Conservation (phyloP, 1,284 basidiomycete species). For the Phylloboletellus chloephorus region DNA sequence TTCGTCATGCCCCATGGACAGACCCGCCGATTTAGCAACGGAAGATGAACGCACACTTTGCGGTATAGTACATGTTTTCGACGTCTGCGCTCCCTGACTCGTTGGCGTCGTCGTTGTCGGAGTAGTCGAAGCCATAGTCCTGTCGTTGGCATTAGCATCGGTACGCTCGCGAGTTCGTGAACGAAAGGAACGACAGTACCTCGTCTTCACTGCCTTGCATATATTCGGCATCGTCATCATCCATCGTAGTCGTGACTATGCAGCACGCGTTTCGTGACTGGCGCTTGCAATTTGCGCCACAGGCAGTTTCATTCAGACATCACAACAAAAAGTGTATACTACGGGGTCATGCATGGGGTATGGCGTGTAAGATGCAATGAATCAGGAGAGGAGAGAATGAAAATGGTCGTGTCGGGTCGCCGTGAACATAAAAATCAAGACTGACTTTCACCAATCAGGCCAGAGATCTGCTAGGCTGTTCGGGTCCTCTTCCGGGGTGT, state of each 20-base stretch:
- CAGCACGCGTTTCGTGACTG: too few species aligned
- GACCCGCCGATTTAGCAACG: not conserved
- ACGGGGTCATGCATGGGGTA: conserved; percentile 20
- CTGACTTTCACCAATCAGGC: conserved; percentile 43
- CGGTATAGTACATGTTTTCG: conserved; percentile 98
- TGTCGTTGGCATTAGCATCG: conserved; percentile 32
- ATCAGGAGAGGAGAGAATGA: conserved; percentile 8
- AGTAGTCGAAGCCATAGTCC: conserved; percentile 98
- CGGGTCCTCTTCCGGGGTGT: conserved; percentile 68
- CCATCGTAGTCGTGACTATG: conserved; percentile 49
- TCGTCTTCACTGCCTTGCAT: conserved; percentile 84
- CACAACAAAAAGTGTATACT: conserved; percentile 22
- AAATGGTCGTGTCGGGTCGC: conserved; percentile 2
- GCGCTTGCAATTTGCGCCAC: conserved; percentile 5
- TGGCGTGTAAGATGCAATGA: conserved; percentile 16
- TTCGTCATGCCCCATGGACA: conserved; percentile 7
- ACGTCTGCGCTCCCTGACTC: conserved; percentile 84
- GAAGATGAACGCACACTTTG: conserved; percentile 67
- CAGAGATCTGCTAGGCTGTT: conserved; percentile 47
- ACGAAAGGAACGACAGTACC: conserved; percentile 37
- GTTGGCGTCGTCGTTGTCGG: conserved; percentile 80
- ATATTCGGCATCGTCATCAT: conserved; percentile 86
- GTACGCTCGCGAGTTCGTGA: not conserved
- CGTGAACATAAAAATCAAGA: conserved; percentile 4
- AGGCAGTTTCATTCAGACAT: not conserved